Conservation (phyloP, 768 basidiomycete species). For the Tubosaeta sp. region DNA sequence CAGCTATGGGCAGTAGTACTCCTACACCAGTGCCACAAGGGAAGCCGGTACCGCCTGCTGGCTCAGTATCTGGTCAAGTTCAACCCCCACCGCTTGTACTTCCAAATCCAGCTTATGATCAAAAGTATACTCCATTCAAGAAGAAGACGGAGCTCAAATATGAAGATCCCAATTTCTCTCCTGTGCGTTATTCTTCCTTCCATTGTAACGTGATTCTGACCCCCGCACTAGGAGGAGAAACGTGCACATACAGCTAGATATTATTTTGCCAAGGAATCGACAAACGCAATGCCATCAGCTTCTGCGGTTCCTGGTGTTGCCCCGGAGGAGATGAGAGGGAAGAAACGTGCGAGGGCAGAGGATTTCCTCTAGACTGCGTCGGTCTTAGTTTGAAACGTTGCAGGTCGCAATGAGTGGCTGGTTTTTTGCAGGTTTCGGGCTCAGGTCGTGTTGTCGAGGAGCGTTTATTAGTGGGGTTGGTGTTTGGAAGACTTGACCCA, state of each 20-base stretch:
- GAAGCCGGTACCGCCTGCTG: slow-evolving; percentile 13
- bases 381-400: slow-evolving; percentile 26
- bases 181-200: slow-evolving; percentile 44
- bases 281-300: slow-evolving; percentile 16
- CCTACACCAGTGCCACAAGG: slow-evolving; percentile 13
- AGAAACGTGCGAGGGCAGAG: slow-evolving; percentile 82
- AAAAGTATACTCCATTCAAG: slow-evolving; percentile 72
- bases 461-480: not conserved
- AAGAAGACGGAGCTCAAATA: slow-evolving; percentile 73
- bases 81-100: slow-evolving; percentile 35
- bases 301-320: slow-evolving; percentile 27
- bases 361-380: slow-evolving; percentile 60
- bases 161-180: slow-evolving; percentile 71
- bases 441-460: slow-evolving; percentile 16
- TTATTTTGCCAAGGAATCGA: slow-evolving; percentile 45
- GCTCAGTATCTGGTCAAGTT: slow-evolving; percentile 21
- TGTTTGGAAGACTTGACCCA: slow-evolving; percentile 23
- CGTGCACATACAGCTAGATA: slow-evolving; percentile 65
- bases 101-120: slow-evolving; percentile 54
- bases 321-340: slow-evolving; percentile 65
- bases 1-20: slow-evolving; percentile 23
- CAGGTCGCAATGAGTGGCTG: slow-evolving; percentile 28
- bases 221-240: slow-evolving; percentile 67
- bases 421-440: slow-evolving; percentile 30
- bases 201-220: not conserved